Evolutionary conservation across 768 basidiomycete genomes (phyloP).

Genomic region (Boletus reticulatus): DNA sequence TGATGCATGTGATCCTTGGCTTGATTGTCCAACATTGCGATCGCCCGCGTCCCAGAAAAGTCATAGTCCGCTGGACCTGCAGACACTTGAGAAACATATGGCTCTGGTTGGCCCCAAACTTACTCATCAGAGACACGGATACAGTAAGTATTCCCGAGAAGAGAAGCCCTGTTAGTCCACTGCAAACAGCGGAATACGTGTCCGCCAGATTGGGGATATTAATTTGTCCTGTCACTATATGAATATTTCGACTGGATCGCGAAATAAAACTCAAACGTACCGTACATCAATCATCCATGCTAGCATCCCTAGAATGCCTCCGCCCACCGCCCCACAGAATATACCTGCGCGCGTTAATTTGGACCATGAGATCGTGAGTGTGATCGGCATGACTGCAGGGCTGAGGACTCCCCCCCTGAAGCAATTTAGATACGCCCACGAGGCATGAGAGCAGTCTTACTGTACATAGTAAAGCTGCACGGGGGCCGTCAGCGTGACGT

Average conservation of each 20-base stretch:
- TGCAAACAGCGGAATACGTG: constrained; percentile 40
- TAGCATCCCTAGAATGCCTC: constrained; percentile 42
- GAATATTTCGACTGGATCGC: background rate
- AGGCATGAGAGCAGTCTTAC: constrained; percentile 17
- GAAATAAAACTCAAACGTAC: constrained; percentile 16
- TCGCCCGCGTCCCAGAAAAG: constrained; percentile 36
- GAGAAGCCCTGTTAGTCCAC: constrained; percentile 36
- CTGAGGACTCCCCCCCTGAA: constrained; percentile 47
- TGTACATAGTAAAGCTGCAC: constrained; percentile 44
- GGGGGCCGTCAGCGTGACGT: constrained; percentile 2
- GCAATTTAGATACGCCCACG: background rate
- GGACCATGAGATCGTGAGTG: constrained; percentile 45
- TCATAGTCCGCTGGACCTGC: constrained; percentile 38
- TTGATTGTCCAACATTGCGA: constrained; percentile 29
- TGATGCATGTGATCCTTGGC: background rate
- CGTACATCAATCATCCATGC: constrained; percentile 53
- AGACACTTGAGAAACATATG: background rate
- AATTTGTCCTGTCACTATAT: constrained; percentile 29
- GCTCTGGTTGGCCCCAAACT: background rate
- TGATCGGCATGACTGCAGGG: constrained; percentile 51
- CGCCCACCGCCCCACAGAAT: constrained; percentile 39
- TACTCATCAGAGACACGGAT: constrained; percentile 35
- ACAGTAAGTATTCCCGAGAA: constrained; percentile 39
- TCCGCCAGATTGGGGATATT: constrained; percentile 36
- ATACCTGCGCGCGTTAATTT: constrained; percentile 42